These are phyloP conservation scores for Chytriomyces sp. DNA, from an alignment of 192 early-diverging fungal genomes.

Conservation along the genomic window DNA sequence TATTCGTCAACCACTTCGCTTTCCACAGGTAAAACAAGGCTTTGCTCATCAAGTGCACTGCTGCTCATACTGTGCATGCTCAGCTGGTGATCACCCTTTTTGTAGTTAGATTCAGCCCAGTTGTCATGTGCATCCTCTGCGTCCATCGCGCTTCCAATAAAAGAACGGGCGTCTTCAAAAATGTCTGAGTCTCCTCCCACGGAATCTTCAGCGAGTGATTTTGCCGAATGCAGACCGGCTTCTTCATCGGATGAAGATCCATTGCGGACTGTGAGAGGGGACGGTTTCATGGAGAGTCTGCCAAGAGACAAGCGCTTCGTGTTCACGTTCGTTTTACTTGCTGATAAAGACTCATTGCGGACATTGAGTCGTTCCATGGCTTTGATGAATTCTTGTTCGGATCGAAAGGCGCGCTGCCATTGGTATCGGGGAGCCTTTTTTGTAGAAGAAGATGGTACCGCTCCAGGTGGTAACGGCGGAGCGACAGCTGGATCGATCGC, in stretches of 20 bases:
- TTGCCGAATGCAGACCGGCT: background rate
- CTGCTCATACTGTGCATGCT: conserved; percentile 16
- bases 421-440: background rate
- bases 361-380: conserved; percentile 10
- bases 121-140: background rate
- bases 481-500: conserved; percentile 2
- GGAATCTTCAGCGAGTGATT: background rate
- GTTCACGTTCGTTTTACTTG: background rate
- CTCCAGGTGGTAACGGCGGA: conserved; percentile 4
- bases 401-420: conserved; percentile 20
- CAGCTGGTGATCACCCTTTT: background rate
- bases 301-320: background rate
- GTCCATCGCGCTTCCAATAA: conserved; percentile 7
- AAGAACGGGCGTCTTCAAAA: conserved; percentile 33
- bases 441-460: background rate
- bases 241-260: background rate
- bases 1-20: background rate
- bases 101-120: background rate
- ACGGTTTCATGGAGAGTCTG: background rate
- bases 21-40: background rate
- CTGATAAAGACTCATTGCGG: conserved; percentile 2
- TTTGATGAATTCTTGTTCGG: conserved; percentile 20
- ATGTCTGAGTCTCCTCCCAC: background rate
- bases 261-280: background rate
- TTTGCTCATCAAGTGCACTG: background rate